These are phyloP conservation scores for Sporothrix protearum DNA, from an alignment of 2,329 filamentous ascomycete genomes.

Conservation along the genomic window DNA sequence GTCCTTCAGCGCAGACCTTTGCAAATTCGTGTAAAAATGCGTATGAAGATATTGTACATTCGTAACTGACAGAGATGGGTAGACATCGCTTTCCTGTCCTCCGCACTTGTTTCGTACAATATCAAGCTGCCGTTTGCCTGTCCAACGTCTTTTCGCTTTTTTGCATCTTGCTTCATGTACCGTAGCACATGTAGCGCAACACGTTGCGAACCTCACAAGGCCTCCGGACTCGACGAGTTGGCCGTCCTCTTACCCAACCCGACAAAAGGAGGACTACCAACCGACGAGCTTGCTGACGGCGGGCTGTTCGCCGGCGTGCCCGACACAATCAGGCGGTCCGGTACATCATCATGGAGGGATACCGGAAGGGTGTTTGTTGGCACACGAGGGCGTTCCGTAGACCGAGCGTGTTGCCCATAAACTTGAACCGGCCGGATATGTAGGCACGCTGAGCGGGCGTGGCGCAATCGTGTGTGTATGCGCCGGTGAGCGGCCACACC, in stretches of 20 bases:
- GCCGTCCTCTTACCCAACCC: neutral
- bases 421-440: slow-evolving; percentile 51
- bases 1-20: too few relatives aligned
- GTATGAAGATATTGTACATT: neutral
- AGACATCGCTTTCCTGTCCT: neutral
- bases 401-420: slow-evolving; percentile 54
- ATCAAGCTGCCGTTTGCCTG: neutral
- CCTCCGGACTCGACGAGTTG: neutral
- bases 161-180: neutral
- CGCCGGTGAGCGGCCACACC: slow-evolving; percentile 55
- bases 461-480: slow-evolving; percentile 54
- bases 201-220: neutral
- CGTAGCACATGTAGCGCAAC: neutral
- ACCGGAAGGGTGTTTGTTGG: slow-evolving; percentile 51
- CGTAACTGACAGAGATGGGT: neutral
- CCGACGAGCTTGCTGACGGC: neutral
- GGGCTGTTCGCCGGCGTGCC: neutral
- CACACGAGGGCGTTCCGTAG: slow-evolving; percentile 49
- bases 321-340: slow-evolving; percentile 46
- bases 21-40: too few relatives aligned
- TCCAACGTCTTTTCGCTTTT: neutral
- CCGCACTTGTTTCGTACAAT: neutral
- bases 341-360: slow-evolving; percentile 60
- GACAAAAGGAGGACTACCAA: neutral
- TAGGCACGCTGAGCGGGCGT: slow-evolving; percentile 58